Percentiles rank a stretch among this genome's conserved stretches.
These are phyloP conservation scores for Arthrobotrys iridis DNA, from an alignment of 2,329 filamentous ascomycete species.

Conservation along the genomic window DNA sequence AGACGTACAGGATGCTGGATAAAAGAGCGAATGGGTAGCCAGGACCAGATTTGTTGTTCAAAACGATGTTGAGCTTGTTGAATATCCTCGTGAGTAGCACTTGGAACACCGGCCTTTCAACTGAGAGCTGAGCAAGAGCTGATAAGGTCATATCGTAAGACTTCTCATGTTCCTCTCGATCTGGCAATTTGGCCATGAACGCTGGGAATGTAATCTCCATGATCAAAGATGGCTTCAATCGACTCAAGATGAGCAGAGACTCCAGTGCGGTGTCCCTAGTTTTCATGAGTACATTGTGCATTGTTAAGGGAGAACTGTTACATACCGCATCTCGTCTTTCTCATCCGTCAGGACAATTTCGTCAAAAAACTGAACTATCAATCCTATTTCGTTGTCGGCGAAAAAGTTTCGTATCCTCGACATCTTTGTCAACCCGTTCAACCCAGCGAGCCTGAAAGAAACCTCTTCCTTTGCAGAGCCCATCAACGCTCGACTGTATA, in stretches of 20 bases:
- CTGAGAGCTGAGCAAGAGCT: slow-evolving; percentile 72
- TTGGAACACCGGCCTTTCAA: slow-evolving; percentile 71
- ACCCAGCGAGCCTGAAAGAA: slow-evolving; percentile 65
- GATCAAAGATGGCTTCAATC: slow-evolving; percentile 71
- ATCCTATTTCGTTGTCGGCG: slow-evolving; percentile 66
- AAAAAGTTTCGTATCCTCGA: slow-evolving; percentile 65
- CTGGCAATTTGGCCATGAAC: slow-evolving; percentile 73
- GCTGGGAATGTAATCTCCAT: slow-evolving; percentile 73
- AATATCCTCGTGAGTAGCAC: slow-evolving; percentile 72
- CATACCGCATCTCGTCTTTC: slow-evolving; percentile 59
- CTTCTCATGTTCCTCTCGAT: slow-evolving; percentile 65
- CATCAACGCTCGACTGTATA: slow-evolving; percentile 69
- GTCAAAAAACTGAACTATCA: slow-evolving; percentile 69
- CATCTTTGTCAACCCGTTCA: slow-evolving; percentile 64
- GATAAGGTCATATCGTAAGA: slow-evolving; percentile 70
- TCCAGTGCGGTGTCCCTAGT: slow-evolving; percentile 69
- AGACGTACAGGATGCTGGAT: slow-evolving; percentile 71
- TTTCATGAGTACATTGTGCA: not conserved
- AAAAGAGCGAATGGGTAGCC: slow-evolving; percentile 71
- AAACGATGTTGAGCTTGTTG: slow-evolving; percentile 71
- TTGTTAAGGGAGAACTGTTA: slow-evolving; percentile 61
- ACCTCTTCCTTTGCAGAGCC: slow-evolving; percentile 66
- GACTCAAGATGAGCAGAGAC: slow-evolving; percentile 70
- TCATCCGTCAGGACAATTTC: slow-evolving; percentile 71
- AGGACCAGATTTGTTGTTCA: slow-evolving; percentile 58